A percentile compares a stretch with the other conserved stretches of the same genome.
Evolutionary conservation across 805 yeast genomes (phyloP).

Genomic region (Komagataella mondaviorum): DNA sequence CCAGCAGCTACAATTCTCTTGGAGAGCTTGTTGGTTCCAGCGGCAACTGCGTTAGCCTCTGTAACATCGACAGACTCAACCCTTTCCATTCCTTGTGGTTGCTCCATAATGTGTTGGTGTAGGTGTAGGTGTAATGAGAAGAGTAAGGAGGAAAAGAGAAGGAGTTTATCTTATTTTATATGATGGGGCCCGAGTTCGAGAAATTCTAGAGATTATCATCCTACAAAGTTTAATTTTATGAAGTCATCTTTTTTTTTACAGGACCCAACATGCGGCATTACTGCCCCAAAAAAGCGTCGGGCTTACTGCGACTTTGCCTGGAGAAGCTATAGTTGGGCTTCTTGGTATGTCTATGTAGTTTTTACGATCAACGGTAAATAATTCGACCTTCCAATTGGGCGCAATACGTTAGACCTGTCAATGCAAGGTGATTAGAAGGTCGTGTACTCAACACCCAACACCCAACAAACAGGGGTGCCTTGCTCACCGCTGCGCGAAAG

Average conservation of each 20-base stretch:
- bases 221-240: not conserved
- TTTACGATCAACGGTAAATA: too few species aligned
- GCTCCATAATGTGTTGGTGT: not conserved
- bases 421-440: not conserved
- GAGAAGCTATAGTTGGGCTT: not conserved
- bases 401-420: not conserved
- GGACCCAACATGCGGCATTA: not conserved
- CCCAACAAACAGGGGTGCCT: not conserved
- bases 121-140: not conserved
- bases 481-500: not conserved
- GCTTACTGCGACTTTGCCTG: not conserved
- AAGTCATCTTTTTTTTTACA: not conserved
- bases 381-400: not conserved
- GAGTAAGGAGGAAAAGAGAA: not conserved
- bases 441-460: not conserved
- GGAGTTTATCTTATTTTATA: not conserved
- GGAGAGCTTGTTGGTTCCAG: conserved; percentile 61
- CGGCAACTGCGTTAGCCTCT: conserved; percentile 65
- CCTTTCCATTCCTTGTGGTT: not conserved
- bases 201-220: not conserved
- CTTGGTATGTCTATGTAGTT: not conserved
- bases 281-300: not conserved
- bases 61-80: conserved; percentile 41
- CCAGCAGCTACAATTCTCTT: conserved; percentile 72
- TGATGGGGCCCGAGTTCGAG: not conserved